Conservation (phyloP, 768 basidiomycete genomes). For the Panellus pusillus region DNA sequence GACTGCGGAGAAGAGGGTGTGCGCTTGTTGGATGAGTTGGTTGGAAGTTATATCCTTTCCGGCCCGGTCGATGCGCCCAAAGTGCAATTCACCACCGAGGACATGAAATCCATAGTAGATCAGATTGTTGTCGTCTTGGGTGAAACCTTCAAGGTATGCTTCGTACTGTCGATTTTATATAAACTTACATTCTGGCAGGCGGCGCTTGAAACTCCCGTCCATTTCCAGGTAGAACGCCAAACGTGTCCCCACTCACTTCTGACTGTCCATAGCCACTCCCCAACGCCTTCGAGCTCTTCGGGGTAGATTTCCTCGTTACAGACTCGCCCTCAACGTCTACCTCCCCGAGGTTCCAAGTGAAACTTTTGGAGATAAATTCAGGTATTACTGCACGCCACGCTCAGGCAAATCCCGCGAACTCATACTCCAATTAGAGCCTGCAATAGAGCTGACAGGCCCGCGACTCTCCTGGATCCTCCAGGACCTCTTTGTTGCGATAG, state of each 20-base stretch:
- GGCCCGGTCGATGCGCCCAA: slow-evolving; percentile 12
- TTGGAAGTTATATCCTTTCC: slow-evolving; percentile 59
- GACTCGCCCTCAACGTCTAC: slow-evolving; percentile 8
- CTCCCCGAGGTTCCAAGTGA: slow-evolving; percentile 47
- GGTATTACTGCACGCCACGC: too few species aligned
- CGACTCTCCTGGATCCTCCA: slow-evolving; percentile 79
- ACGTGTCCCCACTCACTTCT: background rate
- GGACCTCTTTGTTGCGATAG: slow-evolving; percentile 75
- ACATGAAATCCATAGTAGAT: slow-evolving; percentile 48
- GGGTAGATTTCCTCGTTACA: slow-evolving; percentile 78
- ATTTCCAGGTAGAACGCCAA: slow-evolving; percentile 66
- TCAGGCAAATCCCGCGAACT: too few species aligned
- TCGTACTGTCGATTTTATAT: background rate
- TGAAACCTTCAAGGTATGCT: slow-evolving; percentile 64
- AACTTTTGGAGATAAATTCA: slow-evolving; percentile 89
- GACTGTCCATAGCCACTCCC: slow-evolving; percentile 60
- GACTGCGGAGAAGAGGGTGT: slow-evolving; percentile 69
- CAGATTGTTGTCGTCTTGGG: slow-evolving; percentile 67
- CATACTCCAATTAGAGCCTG: slow-evolving; percentile 58
- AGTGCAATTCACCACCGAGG: slow-evolving; percentile 30
- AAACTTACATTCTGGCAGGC: slow-evolving; percentile 39
- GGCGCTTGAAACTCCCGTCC: slow-evolving; percentile 74
- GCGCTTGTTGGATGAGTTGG: slow-evolving; percentile 75
- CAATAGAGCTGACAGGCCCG: slow-evolving; percentile 89
- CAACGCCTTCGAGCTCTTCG: slow-evolving; percentile 94